phyloP scores from a whole-genome alignment of 2,329 filamentous ascomycete species.

The Ambrosiella cleistominuta region DNA sequence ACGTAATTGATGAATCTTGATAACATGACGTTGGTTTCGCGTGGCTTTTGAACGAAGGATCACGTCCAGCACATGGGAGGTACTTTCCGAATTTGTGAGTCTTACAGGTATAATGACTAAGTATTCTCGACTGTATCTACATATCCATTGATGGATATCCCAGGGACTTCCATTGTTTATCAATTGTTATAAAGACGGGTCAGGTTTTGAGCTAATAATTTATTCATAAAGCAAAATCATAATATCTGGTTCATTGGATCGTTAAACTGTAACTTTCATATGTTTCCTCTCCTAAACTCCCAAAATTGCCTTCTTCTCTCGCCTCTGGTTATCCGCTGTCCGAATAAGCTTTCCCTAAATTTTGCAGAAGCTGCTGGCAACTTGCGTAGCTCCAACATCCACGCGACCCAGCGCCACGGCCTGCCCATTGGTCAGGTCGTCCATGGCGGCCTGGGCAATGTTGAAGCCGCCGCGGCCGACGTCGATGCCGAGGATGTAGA shows the following conservation, averaged over 20 bases:
- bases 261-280: neutral
- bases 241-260: neutral
- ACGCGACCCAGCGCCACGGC: slow-evolving; percentile 33
- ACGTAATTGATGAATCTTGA: neutral
- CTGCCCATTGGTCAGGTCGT: slow-evolving; percentile 35
- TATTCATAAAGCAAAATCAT: neutral
- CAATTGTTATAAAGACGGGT: no score
- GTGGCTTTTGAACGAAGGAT: neutral
- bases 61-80: neutral
- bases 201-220: neutral
- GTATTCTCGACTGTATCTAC: neutral
- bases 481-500: slow-evolving; percentile 41
- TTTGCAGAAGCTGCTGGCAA: slow-evolving; percentile 27
- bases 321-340: neutral
- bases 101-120: neutral
- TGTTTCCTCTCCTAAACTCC: neutral
- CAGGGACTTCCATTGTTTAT: no score
- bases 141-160: no score
- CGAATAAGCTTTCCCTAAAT: slow-evolving; percentile 16
- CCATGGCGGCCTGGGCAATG: slow-evolving; percentile 37
- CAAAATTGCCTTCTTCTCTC: neutral
- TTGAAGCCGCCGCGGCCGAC: slow-evolving; percentile 33
- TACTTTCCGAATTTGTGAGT: neutral
- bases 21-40: neutral
- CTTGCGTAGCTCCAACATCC: slow-evolving; percentile 30